Percentiles rank a stretch among this genome's conserved stretches.
These are phyloP conservation scores for Cladophialophora exuberans DNA, from an alignment of 2,329 filamentous ascomycete species.

Conservation along the genomic window DNA sequence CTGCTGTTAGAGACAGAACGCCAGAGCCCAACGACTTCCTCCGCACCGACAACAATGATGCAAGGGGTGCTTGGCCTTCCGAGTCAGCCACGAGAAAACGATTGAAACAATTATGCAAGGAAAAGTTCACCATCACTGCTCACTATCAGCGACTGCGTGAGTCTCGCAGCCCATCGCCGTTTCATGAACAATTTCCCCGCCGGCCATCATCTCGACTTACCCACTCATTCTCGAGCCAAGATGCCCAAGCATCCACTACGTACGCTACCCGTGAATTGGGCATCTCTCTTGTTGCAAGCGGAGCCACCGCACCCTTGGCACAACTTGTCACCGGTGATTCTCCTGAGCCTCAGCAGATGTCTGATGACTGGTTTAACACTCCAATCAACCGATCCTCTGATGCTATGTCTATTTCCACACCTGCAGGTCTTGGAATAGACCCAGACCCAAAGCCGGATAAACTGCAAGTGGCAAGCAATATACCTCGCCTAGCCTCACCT, in stretches of 20 bases:
- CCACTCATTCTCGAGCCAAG: constrained; percentile 29
- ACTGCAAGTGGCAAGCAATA: constrained; percentile 30
- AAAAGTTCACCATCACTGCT: constrained; percentile 64
- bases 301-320: constrained; percentile 42
- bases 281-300: constrained; percentile 48
- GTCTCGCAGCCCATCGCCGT: constrained; percentile 63
- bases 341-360: constrained; percentile 31
- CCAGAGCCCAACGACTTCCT: constrained; percentile 34
- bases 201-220: constrained; percentile 34
- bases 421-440: constrained; percentile 29
- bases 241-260: constrained; percentile 34
- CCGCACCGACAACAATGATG: constrained; percentile 28
- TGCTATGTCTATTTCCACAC: constrained; percentile 27
- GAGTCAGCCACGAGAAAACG: constrained; percentile 62
- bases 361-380: constrained; percentile 43
- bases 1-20: constrained; percentile 26
- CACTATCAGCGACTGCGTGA: constrained; percentile 67
- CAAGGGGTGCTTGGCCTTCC: constrained; percentile 56
- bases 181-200: constrained; percentile 44
- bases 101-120: constrained; percentile 62
- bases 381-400: constrained; percentile 32
- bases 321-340: constrained; percentile 39
- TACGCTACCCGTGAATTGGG: constrained; percentile 50
- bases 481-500: constrained; percentile 52
- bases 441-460: constrained; percentile 24